A percentile compares a stretch with the other conserved stretches of the same genome.
phyloP scores from a whole-genome alignment of 2,329 filamentous ascomycete species.

The Fusarium sp. region DNA sequence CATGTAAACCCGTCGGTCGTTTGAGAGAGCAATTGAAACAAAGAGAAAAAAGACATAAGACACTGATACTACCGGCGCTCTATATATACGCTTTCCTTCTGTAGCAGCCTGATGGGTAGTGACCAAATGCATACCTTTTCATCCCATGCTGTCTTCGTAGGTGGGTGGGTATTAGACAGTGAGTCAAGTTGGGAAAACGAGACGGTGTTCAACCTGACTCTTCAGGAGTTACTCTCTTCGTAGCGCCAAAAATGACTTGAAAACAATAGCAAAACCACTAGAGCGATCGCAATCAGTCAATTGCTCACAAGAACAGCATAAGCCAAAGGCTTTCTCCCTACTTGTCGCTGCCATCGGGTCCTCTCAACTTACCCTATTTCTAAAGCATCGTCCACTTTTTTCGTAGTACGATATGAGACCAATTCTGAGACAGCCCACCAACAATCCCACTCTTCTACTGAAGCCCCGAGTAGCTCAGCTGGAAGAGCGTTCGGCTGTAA shows the following conservation, averaged over 20 bases:
- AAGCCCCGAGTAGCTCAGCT: conserved; percentile 45
- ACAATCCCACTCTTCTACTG: conserved; percentile 27
- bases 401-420: accelerated
- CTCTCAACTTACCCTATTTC: not conserved
- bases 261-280: not conserved
- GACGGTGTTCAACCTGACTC: not conserved
- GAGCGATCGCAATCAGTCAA: not conserved
- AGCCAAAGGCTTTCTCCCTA: too few species aligned
- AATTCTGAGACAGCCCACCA: not conserved
- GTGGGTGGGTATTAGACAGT: too few species aligned
- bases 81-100: not conserved
- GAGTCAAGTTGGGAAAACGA: not conserved
- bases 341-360: not conserved
- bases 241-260: not conserved
- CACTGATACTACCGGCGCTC: not conserved
- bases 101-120: not conserved
- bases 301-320: not conserved
- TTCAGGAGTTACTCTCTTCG: not conserved
- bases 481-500: conserved; percentile 46
- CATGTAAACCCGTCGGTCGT: not conserved
- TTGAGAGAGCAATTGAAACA: not conserved
- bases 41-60: not conserved
- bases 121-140: not conserved
- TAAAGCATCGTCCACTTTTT: not conserved
- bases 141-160: not conserved